Evolutionary conservation across 176 grass and related monocot species (phyloP).

Genomic region (Eragrostis curvula): DNA sequence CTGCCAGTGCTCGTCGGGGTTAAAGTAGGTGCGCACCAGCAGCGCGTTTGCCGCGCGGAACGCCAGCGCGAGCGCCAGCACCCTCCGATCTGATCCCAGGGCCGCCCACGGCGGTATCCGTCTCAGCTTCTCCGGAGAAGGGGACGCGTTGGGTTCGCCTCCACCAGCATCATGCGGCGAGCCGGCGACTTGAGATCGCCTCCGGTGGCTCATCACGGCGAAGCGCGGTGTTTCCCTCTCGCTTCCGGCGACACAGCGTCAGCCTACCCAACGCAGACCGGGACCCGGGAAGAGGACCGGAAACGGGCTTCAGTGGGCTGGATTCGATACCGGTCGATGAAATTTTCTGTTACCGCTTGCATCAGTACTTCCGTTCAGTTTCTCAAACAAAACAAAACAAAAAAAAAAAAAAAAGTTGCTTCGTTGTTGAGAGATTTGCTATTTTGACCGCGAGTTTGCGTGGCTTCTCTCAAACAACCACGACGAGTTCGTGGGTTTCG

Average conservation of each 20-base stretch:
- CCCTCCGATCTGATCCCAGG: conserved; percentile 44
- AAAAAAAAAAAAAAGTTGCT: no score
- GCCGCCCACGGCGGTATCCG: not conserved
- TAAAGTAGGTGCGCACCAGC: conserved; percentile 90
- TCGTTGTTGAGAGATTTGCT: no score
- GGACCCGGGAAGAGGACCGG: no score
- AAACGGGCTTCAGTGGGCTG: no score
- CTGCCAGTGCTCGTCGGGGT: conserved; percentile 97
- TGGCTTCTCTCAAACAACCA: no score
- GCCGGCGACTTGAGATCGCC: conserved; percentile 36
- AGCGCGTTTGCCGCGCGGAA: conserved; percentile 77
- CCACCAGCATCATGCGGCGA: not conserved
- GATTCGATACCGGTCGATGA: no score
- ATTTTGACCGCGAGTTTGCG: no score
- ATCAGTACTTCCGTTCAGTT: no score
- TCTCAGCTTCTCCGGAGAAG: not conserved
- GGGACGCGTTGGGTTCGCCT: not conserved
- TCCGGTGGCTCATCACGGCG: conserved; percentile 52
- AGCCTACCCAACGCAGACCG: no score
- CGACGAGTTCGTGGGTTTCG: no score
- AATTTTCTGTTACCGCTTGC: no score
- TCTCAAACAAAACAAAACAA: no score
- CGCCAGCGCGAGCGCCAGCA: conserved; percentile 61
- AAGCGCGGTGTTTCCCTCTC: not conserved
- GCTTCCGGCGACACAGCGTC: not conserved